phyloP scores from a whole-genome alignment of 768 basidiomycete genomes.

The Rhodotorula babjevae region DNA sequence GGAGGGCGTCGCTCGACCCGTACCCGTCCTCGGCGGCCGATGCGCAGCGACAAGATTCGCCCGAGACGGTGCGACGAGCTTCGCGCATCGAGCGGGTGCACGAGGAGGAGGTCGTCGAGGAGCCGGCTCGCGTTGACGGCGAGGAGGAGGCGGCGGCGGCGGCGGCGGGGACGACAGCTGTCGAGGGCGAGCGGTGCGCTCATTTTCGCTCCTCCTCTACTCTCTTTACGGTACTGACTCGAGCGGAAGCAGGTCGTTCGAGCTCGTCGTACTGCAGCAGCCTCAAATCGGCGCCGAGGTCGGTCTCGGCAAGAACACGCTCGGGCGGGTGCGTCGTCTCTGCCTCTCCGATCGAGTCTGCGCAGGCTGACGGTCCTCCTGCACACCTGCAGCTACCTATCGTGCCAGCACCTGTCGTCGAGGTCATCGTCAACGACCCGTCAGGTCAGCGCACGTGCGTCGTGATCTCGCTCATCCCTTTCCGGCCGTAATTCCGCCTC shows the following conservation, averaged over 20 bases:
- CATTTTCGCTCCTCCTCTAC: background rate
- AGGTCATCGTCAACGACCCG: slow-evolving; percentile 67
- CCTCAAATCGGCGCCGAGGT: slow-evolving; percentile 78
- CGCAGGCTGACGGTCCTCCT: background rate
- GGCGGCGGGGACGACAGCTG: background rate
- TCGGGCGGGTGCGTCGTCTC: slow-evolving; percentile 23
- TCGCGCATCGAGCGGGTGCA: background rate
- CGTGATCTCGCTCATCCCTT: slow-evolving; percentile 32
- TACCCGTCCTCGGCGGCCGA: background rate
- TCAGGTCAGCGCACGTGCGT: slow-evolving; percentile 73
- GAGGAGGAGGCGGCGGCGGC: no score
- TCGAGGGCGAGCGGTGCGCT: slow-evolving; percentile 3
- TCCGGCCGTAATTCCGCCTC: no score
- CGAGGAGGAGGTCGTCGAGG: background rate
- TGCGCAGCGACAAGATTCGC: background rate
- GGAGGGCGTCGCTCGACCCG: slow-evolving; percentile 10
- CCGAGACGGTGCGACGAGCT: background rate
- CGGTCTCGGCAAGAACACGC: slow-evolving; percentile 47
- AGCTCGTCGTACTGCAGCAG: slow-evolving; percentile 79
- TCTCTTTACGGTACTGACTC: background rate
- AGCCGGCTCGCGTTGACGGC: background rate
- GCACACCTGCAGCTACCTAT: slow-evolving; percentile 59
- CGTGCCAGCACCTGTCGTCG: slow-evolving; percentile 70
- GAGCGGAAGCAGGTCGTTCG: slow-evolving; percentile 53
- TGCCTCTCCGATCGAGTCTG: rapidly evolving